Evolutionary conservation across 495 filamentous ascomycete genomes (phyloP).

Genomic region (Opeltia flavorubescens): DNA sequence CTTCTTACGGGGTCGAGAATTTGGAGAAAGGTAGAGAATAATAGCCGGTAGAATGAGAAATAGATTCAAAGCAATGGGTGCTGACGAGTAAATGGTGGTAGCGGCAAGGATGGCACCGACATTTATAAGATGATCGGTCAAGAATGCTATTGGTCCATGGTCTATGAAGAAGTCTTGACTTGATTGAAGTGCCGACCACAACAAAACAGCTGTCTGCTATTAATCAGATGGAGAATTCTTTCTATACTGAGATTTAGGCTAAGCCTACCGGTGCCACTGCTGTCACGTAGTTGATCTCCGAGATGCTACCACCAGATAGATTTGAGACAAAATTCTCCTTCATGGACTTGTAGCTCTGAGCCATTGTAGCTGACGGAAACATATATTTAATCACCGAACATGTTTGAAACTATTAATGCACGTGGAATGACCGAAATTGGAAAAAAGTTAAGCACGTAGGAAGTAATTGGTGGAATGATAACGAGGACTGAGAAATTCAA

Average conservation of each 20-base stretch:
- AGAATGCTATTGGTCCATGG: constrained; percentile 49
- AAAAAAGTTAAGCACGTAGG: too few relatives aligned
- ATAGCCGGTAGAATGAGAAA: constrained; percentile 59
- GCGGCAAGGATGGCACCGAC: constrained; percentile 68
- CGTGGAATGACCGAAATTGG: too few relatives aligned
- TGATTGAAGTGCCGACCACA: constrained; percentile 84
- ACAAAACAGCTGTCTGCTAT: constrained; percentile 56
- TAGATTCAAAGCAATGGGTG: constrained; percentile 58
- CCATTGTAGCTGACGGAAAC: constrained; percentile 29
- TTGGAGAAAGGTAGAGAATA: constrained; percentile 40
- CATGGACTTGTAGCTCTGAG: constrained; percentile 62
- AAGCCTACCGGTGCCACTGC: constrained; percentile 66
- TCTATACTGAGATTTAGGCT: constrained; percentile 1
- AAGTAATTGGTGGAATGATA: too few relatives aligned
- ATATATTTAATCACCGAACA: too few relatives aligned
- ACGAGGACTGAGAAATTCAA: too few relatives aligned
- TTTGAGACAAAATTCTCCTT: constrained; percentile 96
- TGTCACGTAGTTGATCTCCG: constrained; percentile 76
- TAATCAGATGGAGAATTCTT: constrained; percentile 4
- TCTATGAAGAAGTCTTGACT: constrained; percentile 73
- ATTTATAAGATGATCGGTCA: constrained; percentile 78
- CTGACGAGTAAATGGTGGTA: constrained; percentile 69
- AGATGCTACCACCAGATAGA: constrained; percentile 67
- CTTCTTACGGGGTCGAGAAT: constrained; percentile 26
- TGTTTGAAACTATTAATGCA: too few relatives aligned